Evolutionary conservation across 2,329 filamentous ascomycete genomes (phyloP).

Genomic region (Pseudopyricularia cyperi): DNA sequence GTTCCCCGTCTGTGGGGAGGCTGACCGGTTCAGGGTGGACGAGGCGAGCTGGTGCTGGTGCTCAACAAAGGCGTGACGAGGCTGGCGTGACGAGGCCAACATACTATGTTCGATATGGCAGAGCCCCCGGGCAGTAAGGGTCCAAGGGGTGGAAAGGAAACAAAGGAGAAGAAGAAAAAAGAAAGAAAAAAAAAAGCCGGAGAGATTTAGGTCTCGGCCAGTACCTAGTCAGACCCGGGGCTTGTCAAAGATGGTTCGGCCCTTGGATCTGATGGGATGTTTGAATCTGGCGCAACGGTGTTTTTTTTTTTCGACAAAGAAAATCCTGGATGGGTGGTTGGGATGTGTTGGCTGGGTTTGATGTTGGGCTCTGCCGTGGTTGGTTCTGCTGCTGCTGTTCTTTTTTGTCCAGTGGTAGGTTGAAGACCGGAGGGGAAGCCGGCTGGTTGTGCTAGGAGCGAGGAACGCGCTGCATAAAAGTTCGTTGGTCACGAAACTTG

Average conservation of each 20-base stretch:
- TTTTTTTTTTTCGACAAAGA: no score
- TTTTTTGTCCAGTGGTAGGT: not conserved
- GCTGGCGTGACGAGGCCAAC: conserved; percentile 8
- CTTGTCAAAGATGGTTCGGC: conserved; percentile 1
- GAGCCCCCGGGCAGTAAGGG: not conserved
- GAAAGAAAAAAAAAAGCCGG: not conserved
- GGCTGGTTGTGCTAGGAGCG: not conserved
- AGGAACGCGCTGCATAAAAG: conserved; percentile 1
- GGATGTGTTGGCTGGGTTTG: not conserved
- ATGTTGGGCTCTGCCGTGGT: no score
- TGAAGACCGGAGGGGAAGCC: not conserved
- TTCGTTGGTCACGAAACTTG: conserved; percentile 3
- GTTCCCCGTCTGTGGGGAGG: conserved; percentile 7
- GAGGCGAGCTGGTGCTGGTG: conserved; percentile 7
- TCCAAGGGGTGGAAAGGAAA: conserved; percentile 4
- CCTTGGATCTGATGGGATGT: not conserved
- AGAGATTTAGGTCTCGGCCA: conserved; percentile 1
- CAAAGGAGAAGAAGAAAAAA: conserved; percentile 5
- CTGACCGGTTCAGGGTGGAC: conserved; percentile 3
- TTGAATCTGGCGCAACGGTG: not conserved
- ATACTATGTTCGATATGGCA: conserved; percentile 8
- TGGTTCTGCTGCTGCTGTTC: no score
- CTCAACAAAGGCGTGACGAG: conserved; percentile 7
- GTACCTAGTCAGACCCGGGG: not conserved
- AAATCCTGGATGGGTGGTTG: not conserved